Percentiles rank a stretch among this genome's conserved stretches.
Evolutionary conservation across 1,284 basidiomycete species (phyloP).

Genomic region (Boletellus deceptivus): DNA sequence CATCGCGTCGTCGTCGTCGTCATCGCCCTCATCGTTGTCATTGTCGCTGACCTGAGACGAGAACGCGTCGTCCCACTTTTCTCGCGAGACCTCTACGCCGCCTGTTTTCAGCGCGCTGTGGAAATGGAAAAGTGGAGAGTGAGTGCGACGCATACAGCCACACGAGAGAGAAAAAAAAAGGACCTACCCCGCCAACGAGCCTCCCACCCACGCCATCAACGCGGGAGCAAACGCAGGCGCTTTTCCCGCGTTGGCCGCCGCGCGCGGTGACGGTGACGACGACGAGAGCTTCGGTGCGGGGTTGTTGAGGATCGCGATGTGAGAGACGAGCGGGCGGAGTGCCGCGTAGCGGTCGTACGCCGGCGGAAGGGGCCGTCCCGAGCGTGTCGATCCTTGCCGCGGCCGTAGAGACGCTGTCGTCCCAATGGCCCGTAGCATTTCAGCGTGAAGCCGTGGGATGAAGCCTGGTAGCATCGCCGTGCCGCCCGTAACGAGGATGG

Average conservation of each 20-base stretch:
- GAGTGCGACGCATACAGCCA: not conserved
- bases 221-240: slow-evolving; percentile 84
- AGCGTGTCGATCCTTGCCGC: slow-evolving; percentile 35
- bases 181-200: slow-evolving; percentile 83
- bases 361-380: slow-evolving; percentile 43
- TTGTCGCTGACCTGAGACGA: slow-evolving; percentile 26
- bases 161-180: not conserved
- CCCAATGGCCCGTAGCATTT: slow-evolving; percentile 65
- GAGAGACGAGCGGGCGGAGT: slow-evolving; percentile 65
- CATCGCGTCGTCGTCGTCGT: too few relatives aligned
- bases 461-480: slow-evolving; percentile 92
- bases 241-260: slow-evolving; percentile 63
- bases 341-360: slow-evolving; percentile 70
- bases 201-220: slow-evolving; percentile 88
- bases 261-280: slow-evolving; percentile 36
- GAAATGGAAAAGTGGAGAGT: not conserved
- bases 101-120: slow-evolving; percentile 76
- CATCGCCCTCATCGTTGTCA: too few relatives aligned
- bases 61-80: slow-evolving; percentile 81
- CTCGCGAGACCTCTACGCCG: slow-evolving; percentile 75
- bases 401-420: slow-evolving; percentile 33
- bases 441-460: slow-evolving; percentile 78
- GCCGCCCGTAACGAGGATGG: slow-evolving; percentile 85
- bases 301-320: slow-evolving; percentile 83
- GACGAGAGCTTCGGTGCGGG: slow-evolving; percentile 54